Percentiles rank a stretch among this genome's conserved stretches.
phyloP scores from a whole-genome alignment of 495 filamentous ascomycete genomes.

The Penicillium chermesinum region DNA sequence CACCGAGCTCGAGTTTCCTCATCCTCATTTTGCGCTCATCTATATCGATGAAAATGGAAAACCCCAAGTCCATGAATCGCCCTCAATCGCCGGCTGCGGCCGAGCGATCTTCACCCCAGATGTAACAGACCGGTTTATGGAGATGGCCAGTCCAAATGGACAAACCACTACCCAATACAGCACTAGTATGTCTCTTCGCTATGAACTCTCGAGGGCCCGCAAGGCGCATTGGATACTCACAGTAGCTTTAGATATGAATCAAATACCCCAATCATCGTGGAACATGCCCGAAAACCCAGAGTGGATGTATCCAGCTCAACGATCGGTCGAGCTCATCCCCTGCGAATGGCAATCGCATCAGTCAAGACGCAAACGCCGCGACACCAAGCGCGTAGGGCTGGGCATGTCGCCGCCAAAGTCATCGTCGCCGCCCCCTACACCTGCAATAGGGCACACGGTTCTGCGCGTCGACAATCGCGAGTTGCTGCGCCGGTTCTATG shows the following conservation, averaged over 20 bases:
- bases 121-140: constrained; percentile 34
- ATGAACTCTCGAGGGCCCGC: not conserved
- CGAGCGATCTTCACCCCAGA: constrained; percentile 38
- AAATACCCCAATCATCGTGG: constrained; percentile 13
- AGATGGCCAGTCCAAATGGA: constrained; percentile 19
- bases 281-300: constrained; percentile 15
- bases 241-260: constrained; percentile 8
- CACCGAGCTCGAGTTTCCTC: constrained; percentile 18
- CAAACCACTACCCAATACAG: constrained; percentile 5
- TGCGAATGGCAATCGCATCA: constrained; percentile 35
- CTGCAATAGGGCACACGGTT: constrained; percentile 25
- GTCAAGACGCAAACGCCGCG: constrained; percentile 28
- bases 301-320: constrained; percentile 20
- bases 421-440: constrained; percentile 21
- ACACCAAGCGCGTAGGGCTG: constrained; percentile 15
- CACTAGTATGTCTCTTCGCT: not conserved
- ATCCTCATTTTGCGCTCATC: constrained; percentile 38
- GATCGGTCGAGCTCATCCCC: constrained; percentile 28
- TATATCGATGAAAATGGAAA: constrained; percentile 38
- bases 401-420: constrained; percentile 18
- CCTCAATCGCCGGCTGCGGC: constrained; percentile 33
- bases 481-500: constrained; percentile 58
- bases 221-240: not conserved
- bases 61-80: constrained; percentile 28
- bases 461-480: constrained; percentile 54